Evolutionary conservation across 495 filamentous ascomycete species (phyloP).

Genomic region (Zalerion maritima): DNA sequence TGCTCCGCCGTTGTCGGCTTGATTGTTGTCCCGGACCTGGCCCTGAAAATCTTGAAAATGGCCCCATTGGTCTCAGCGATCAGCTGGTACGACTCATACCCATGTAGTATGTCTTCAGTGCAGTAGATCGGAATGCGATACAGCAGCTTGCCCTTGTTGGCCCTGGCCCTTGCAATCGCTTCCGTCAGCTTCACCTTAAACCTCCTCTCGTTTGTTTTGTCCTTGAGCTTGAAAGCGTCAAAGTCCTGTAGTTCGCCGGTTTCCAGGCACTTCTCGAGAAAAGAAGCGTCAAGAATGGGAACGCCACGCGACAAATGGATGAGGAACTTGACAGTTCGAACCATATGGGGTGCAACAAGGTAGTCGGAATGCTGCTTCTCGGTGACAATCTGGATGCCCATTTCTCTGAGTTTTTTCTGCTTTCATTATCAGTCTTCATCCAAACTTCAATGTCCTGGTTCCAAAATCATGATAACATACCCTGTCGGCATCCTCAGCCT

Average conservation of each 20-base stretch:
- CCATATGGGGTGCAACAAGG: conserved; percentile 71
- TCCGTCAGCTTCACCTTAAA: conserved; percentile 52
- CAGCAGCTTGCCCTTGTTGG: conserved; percentile 62
- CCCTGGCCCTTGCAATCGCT: conserved; percentile 50
- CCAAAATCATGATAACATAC: conserved; percentile 34
- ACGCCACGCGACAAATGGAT: conserved; percentile 67
- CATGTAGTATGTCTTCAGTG: conserved; percentile 60
- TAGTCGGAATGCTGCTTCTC: conserved; percentile 66
- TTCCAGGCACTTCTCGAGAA: conserved; percentile 60
- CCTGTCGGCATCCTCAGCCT: conserved; percentile 63
- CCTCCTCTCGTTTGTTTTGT: conserved; percentile 52
- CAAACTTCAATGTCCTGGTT: neutral
- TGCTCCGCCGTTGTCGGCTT: conserved; percentile 40
- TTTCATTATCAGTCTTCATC: conserved; percentile 11
- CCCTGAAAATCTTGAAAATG: conserved; percentile 61
- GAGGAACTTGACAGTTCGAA: conserved; percentile 88
- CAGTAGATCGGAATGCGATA: conserved; percentile 63
- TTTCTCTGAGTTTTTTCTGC: conserved; percentile 65
- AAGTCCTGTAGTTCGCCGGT: conserved; percentile 37
- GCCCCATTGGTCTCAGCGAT: conserved; percentile 87
- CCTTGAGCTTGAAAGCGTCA: conserved; percentile 48
- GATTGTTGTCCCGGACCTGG: conserved; percentile 45
- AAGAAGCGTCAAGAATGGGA: conserved; percentile 58
- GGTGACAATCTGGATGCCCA: conserved; percentile 69
- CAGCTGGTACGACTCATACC: conserved; percentile 63